A percentile compares a stretch with the other conserved stretches of the same genome.
phyloP scores from a whole-genome alignment of 345 rosid genomes.

The Dipteronia dyeriana region DNA sequence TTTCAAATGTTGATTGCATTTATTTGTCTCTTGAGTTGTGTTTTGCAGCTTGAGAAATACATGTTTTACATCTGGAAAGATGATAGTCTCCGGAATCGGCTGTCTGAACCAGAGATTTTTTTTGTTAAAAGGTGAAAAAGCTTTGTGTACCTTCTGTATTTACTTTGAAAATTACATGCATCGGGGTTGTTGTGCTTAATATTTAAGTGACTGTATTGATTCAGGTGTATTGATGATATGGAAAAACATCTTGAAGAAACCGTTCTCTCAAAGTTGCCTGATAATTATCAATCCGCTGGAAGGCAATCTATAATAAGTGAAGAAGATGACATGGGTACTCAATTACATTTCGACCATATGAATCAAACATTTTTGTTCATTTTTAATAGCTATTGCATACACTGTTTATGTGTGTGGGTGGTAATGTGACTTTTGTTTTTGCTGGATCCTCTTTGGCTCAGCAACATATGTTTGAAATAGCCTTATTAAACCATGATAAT shows the following conservation, averaged over 20 bases:
- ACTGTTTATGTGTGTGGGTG: no score
- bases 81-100: constrained; percentile 48
- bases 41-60: constrained; percentile 72
- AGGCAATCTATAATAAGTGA: constrained; percentile 77
- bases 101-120: constrained; percentile 61
- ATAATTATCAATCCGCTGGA: constrained; percentile 67
- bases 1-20: neutral
- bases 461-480: neutral
- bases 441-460: neutral
- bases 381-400: neutral
- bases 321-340: constrained; percentile 83
- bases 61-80: constrained; percentile 61
- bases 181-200: neutral
- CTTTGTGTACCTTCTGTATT: neutral
- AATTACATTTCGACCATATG: neutral
- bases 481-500: neutral
- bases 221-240: constrained; percentile 60
- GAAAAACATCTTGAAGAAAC: constrained; percentile 68
- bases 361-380: neutral
- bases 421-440: no score
- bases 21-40: neutral
- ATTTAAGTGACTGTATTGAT: constrained; percentile 10
- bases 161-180: neutral
- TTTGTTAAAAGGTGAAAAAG: constrained; percentile 60
- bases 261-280: constrained; percentile 72